Evolutionary conservation across 2,329 filamentous ascomycete species (phyloP).

Genomic region (Xylariales sp.): DNA sequence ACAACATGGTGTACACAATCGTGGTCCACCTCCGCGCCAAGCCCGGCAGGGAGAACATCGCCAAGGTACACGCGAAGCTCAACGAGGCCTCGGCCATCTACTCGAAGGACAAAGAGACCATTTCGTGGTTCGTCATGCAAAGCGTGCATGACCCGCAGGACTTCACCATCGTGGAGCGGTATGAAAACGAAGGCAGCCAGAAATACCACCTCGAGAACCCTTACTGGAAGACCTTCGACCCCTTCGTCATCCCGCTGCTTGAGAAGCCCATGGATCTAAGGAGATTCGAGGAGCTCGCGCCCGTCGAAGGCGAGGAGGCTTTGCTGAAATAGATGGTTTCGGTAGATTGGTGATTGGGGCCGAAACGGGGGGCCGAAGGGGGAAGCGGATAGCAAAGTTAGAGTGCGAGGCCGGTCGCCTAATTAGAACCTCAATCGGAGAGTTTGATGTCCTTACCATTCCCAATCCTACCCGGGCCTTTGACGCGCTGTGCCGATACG

Average conservation of each 20-base stretch:
- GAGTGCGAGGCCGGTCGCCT: not conserved
- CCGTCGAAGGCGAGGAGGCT: constrained; percentile 51
- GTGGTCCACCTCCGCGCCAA: constrained; percentile 78
- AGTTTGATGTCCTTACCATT: not conserved
- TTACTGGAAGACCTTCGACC: constrained; percentile 81
- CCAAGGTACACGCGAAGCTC: constrained; percentile 77
- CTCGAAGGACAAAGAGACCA: constrained; percentile 76
- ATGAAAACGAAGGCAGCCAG: constrained; percentile 72
- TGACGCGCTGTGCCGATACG: not conserved
- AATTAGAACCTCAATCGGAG: not conserved
- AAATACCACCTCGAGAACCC: constrained; percentile 75
- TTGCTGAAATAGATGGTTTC: constrained; percentile 38
- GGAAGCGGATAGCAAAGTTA: not conserved
- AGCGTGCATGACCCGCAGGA: constrained; percentile 73
- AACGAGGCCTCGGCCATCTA: constrained; percentile 80
- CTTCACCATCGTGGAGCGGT: constrained; percentile 82
- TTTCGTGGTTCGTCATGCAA: constrained; percentile 83
- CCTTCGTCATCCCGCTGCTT: constrained; percentile 76
- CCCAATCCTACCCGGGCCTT: not conserved
- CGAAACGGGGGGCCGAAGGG: not conserved
- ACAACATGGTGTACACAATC: constrained; percentile 73
- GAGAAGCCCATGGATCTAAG: constrained; percentile 77
- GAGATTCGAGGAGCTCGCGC: constrained; percentile 71
- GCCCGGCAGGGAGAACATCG: constrained; percentile 70
- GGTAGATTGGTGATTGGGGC: not conserved